Conservation (phyloP, 352 stramenopile species). For the Pythium sp. region DNA sequence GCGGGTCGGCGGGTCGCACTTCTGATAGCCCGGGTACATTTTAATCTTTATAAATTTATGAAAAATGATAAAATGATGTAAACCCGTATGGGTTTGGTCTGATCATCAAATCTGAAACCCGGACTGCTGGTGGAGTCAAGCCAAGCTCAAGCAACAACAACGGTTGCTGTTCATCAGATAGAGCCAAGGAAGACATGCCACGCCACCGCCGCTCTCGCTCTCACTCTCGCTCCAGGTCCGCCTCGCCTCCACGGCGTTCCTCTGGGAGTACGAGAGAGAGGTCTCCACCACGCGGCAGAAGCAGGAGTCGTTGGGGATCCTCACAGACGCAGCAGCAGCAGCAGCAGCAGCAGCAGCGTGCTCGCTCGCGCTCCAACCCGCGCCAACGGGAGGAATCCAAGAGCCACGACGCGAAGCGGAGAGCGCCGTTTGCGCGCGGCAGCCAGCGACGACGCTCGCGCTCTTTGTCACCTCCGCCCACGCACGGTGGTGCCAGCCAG, state of each 20-base stretch:
- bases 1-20: not conserved
- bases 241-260: not conserved
- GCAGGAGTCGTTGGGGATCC: constrained; percentile 1
- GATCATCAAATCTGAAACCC: not conserved
- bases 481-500: constrained; percentile 19
- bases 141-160: not conserved
- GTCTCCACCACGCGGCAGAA: not conserved
- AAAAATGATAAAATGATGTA: not conserved
- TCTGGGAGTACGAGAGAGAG: not conserved
- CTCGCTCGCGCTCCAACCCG: constrained; percentile 11
- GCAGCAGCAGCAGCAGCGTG: not conserved
- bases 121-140: not conserved
- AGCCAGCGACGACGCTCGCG: constrained; percentile 17
- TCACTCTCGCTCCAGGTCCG: constrained; percentile 8
- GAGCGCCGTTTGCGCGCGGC: not conserved
- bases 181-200: not conserved
- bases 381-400: constrained; percentile 6
- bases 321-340: not conserved
- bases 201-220: constrained; percentile 4
- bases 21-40: not conserved
- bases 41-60: not conserved
- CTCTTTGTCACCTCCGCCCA: constrained; percentile 25
- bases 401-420: constrained; percentile 18
- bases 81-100: not conserved
- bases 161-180: not conserved